Percentiles rank a stretch among this genome's conserved stretches.
Conservation (phyloP, 2,329 filamentous ascomycete species). For the Dactylella cylindrospora region DNA sequence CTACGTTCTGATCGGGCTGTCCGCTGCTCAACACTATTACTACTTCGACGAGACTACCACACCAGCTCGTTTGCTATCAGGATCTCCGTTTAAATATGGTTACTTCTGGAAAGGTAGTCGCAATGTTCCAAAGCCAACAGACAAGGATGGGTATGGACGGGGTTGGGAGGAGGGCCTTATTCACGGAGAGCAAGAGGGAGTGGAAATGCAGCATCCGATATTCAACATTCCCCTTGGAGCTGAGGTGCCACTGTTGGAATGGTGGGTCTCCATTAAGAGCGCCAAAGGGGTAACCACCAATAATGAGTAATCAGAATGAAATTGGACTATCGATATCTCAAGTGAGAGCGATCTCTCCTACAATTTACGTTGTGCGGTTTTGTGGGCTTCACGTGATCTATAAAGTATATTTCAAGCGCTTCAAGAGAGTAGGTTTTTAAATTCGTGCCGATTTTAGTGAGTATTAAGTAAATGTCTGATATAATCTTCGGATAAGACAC, state of each 20-base stretch:
- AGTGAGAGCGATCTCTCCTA: too few relatives aligned
- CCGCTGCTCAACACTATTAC: constrained; percentile 46
- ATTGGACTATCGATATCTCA: background rate
- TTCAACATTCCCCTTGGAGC: constrained; percentile 47
- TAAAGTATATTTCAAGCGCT: too few relatives aligned
- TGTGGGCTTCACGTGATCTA: too few relatives aligned
- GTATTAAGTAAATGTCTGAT: too few relatives aligned
- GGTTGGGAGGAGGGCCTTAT: constrained; percentile 38
- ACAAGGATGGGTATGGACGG: constrained; percentile 10
- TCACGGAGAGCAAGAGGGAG: constrained; percentile 33
- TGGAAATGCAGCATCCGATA: constrained; percentile 46
- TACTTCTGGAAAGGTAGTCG: constrained; percentile 35
- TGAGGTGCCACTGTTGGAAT: constrained; percentile 32
- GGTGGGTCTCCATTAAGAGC: constrained; percentile 41
- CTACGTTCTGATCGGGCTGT: constrained; percentile 48
- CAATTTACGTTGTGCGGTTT: too few relatives aligned
- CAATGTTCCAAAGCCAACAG: constrained; percentile 31
- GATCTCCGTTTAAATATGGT: constrained; percentile 24
- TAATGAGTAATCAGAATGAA: background rate
- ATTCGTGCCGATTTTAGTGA: too few relatives aligned
- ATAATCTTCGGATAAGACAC: too few relatives aligned
- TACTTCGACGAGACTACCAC: constrained; percentile 28
- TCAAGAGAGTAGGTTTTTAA: too few relatives aligned
- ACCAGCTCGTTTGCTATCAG: background rate
- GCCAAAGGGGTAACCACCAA: constrained; percentile 7